A percentile compares a stretch with the other conserved stretches of the same genome.
Evolutionary conservation across 176 grass and related monocot species (phyloP).

Genomic region (Secale cereale): DNA sequence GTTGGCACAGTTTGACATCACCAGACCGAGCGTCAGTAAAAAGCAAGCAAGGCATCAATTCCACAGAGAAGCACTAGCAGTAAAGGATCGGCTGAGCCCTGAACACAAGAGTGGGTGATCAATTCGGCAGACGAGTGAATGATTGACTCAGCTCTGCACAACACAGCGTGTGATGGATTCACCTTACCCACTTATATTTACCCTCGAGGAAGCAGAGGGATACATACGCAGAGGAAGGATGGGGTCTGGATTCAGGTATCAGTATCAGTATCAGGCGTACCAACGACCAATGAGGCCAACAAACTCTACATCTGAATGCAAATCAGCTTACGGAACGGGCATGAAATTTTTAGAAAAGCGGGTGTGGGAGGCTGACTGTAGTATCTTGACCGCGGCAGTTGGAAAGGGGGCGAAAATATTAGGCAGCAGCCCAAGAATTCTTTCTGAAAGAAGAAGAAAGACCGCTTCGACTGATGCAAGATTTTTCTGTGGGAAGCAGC

Average conservation of each 20-base stretch:
- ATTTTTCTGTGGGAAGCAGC: conserved; percentile 26
- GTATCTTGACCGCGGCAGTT: conserved; percentile 30
- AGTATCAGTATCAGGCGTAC: background rate
- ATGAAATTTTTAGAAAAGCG: conserved; percentile 12
- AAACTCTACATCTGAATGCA: background rate
- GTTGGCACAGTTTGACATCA: conserved; percentile 22
- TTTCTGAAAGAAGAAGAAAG: background rate
- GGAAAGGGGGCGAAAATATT: conserved; percentile 36
- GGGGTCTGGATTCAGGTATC: background rate
- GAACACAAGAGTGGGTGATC: background rate
- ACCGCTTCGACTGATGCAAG: background rate
- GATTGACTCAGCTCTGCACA: too few relatives aligned
- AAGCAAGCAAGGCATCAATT: background rate
- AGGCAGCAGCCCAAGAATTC: conserved; percentile 21
- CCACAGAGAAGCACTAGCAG: background rate
- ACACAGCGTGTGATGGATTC: too few relatives aligned
- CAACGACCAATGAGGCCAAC: conserved; percentile 35
- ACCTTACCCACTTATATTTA: background rate
- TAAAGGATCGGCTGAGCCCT: background rate
- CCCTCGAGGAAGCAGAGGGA: background rate
- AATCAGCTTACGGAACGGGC: conserved; percentile 32
- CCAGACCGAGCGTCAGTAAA: conserved; percentile 1
- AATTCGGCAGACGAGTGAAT: too few relatives aligned
- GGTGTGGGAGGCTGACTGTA: conserved; percentile 4
- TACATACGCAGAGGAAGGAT: background rate